Conservation (phyloP, 805 yeast genomes). For the Saccharomycopsis oosterbeekiorum region DNA sequence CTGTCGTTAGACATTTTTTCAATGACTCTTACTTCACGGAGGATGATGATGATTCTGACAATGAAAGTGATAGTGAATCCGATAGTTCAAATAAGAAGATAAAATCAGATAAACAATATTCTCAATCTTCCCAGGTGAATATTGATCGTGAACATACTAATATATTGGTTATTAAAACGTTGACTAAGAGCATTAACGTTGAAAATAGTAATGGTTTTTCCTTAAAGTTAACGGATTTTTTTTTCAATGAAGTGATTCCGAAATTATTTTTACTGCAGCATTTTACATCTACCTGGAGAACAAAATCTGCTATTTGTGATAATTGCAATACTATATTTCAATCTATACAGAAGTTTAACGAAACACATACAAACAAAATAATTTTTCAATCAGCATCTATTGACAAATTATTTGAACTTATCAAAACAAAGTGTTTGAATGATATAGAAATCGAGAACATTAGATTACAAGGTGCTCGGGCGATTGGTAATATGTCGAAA, state of each 20-base stretch:
- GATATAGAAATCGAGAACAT: slow-evolving; percentile 47
- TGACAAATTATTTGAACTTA: slow-evolving; percentile 21
- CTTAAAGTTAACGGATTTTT: slow-evolving; percentile 20
- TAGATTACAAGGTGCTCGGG: slow-evolving; percentile 37
- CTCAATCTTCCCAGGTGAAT: slow-evolving; percentile 33
- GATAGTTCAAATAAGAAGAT: slow-evolving; percentile 22
- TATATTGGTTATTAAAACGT: slow-evolving; percentile 28
- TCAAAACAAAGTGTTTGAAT: slow-evolving; percentile 27
- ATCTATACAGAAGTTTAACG: slow-evolving; percentile 9
- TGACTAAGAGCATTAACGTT: slow-evolving; percentile 28
- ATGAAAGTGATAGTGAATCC: slow-evolving; percentile 21
- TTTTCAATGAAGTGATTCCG: slow-evolving; percentile 25
- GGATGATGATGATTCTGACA: slow-evolving; percentile 26
- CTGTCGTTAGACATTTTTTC: slow-evolving; percentile 26
- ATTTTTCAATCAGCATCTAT: slow-evolving; percentile 11
- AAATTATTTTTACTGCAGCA: slow-evolving; percentile 24
- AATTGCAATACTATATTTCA: slow-evolving; percentile 25
- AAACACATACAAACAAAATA: not conserved
- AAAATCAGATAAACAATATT: slow-evolving; percentile 25
- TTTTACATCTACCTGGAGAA: slow-evolving; percentile 47
- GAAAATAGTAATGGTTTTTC: slow-evolving; percentile 18
- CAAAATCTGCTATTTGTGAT: slow-evolving; percentile 39
- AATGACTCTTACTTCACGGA: slow-evolving; percentile 30
- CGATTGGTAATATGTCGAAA: slow-evolving; percentile 24
- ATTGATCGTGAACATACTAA: slow-evolving; percentile 41